Evolutionary conservation across 2,329 filamentous ascomycete genomes (phyloP).

Genomic region (Beauveria varroae): DNA sequence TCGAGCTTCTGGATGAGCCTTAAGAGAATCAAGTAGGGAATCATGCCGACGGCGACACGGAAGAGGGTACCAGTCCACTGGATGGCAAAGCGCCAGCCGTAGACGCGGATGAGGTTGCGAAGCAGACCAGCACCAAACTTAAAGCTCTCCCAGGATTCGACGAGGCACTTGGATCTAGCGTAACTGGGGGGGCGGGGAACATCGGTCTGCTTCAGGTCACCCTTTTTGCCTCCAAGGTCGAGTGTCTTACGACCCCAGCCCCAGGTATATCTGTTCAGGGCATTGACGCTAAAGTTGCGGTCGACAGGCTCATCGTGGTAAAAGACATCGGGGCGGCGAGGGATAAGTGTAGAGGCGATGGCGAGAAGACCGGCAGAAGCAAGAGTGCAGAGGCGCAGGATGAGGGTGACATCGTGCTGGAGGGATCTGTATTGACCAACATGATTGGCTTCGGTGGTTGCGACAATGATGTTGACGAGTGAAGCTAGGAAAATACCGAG

Average conservation of each 20-base stretch:
- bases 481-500: conserved; percentile 43
- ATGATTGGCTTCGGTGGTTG: conserved; percentile 37
- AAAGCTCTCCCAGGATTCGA: conserved; percentile 40
- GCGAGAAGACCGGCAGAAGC: conserved; percentile 36
- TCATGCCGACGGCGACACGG: conserved; percentile 54
- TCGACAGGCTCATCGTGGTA: conserved; percentile 54
- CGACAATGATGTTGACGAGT: conserved; percentile 34
- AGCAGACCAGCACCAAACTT: conserved; percentile 47
- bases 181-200: conserved; percentile 53
- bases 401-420: conserved; percentile 35
- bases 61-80: conserved; percentile 53
- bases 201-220: conserved; percentile 53
- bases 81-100: conserved; percentile 45
- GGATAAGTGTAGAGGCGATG: conserved; percentile 47
- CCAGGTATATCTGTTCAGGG: conserved; percentile 57
- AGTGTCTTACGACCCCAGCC: conserved; percentile 55
- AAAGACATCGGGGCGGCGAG: conserved; percentile 61
- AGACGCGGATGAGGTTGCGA: conserved; percentile 50
- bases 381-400: conserved; percentile 39
- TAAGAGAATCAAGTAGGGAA: conserved; percentile 62
- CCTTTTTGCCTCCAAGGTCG: conserved; percentile 45
- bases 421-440: conserved; percentile 24
- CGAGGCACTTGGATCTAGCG: conserved; percentile 43
- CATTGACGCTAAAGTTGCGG: conserved; percentile 51
- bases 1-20: conserved; percentile 61